These are phyloP conservation scores for Boletellus emodensis DNA, from an alignment of 768 basidiomycete species.

Conservation along the genomic window DNA sequence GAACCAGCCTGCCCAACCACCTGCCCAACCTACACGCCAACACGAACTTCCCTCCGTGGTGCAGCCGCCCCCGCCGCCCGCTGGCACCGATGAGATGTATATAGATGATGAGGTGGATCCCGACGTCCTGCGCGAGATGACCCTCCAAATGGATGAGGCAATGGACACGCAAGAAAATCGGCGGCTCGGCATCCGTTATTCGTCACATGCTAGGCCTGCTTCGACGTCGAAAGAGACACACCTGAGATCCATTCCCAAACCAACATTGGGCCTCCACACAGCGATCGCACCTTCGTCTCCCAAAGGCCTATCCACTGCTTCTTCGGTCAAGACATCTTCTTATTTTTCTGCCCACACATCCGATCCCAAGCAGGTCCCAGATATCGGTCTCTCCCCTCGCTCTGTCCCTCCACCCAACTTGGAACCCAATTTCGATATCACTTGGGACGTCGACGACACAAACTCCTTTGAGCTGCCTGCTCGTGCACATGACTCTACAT, in stretches of 20 bases:
- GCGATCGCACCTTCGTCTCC: constrained; percentile 9
- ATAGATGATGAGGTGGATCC: constrained; percentile 28
- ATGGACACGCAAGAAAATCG: constrained; percentile 3
- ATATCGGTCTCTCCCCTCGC: constrained; percentile 31
- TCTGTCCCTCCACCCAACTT: constrained; percentile 19
- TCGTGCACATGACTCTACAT: constrained; percentile 8
- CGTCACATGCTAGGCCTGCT: neutral
- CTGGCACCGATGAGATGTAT: constrained; percentile 22
- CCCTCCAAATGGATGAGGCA: constrained; percentile 15
- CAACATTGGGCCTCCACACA: neutral
- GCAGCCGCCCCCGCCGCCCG: constrained; percentile 10
- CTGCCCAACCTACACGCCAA: constrained; percentile 15
- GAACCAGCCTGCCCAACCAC: constrained; percentile 12
- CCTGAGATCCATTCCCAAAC: neutral
- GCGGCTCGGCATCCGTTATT: neutral
- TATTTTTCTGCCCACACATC: constrained; percentile 18
- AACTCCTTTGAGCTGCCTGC: constrained; percentile 11
- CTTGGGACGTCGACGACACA: constrained; percentile 32
- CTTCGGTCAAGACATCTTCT: constrained; percentile 8
- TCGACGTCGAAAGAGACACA: constrained; percentile 3
- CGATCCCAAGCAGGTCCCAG: constrained; percentile 12
- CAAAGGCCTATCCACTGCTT: constrained; percentile 3
- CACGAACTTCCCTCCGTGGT: constrained; percentile 7
- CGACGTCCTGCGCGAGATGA: constrained; percentile 25
- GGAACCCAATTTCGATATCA: constrained; percentile 18